Evolutionary conservation across 1,284 basidiomycete species (phyloP).

Genomic region (Hymenochaete sp.): DNA sequence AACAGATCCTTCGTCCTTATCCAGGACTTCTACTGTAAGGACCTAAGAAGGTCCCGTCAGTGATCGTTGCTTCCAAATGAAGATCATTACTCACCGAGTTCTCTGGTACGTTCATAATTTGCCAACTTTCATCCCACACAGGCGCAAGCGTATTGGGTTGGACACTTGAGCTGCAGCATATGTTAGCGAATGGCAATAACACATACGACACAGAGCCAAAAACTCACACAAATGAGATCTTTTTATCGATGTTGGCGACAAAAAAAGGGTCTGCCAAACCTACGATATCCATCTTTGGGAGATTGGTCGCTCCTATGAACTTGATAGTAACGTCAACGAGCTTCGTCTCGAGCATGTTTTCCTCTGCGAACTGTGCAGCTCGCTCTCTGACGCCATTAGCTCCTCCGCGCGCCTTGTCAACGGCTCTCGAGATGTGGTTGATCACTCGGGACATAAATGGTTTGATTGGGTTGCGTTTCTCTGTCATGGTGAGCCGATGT

Average conservation of each 20-base stretch:
- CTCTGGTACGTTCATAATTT: conserved; percentile 58
- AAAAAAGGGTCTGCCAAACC: conserved; percentile 66
- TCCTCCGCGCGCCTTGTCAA: conserved; percentile 26
- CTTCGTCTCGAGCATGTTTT: conserved; percentile 36
- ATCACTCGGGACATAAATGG: conserved; percentile 29
- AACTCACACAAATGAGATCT: conserved; percentile 51
- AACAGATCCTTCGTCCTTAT: conserved; percentile 54
- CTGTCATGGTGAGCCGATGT: no score
- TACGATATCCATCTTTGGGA: conserved; percentile 64
- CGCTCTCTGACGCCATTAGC: conserved; percentile 26
- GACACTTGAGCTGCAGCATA: conserved; percentile 48
- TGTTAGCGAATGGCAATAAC: not conserved
- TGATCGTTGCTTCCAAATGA: not conserved
- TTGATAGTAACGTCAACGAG: conserved; percentile 25
- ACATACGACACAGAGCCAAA: not conserved
- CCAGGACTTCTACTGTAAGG: conserved; percentile 48
- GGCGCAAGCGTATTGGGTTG: conserved; percentile 48
- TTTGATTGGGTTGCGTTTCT: conserved; percentile 1
- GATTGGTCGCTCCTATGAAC: conserved; percentile 59
- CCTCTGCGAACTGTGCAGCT: conserved; percentile 27
- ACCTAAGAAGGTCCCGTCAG: conserved; percentile 10
- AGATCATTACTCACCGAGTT: conserved; percentile 31
- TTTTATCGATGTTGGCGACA: conserved; percentile 53
- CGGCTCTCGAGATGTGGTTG: conserved; percentile 27
- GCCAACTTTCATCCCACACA: conserved; percentile 70